Base-by-base conservation (phyloP, 306 rosid genomes). In the Cyamopsis tetragonoloba region DNA sequence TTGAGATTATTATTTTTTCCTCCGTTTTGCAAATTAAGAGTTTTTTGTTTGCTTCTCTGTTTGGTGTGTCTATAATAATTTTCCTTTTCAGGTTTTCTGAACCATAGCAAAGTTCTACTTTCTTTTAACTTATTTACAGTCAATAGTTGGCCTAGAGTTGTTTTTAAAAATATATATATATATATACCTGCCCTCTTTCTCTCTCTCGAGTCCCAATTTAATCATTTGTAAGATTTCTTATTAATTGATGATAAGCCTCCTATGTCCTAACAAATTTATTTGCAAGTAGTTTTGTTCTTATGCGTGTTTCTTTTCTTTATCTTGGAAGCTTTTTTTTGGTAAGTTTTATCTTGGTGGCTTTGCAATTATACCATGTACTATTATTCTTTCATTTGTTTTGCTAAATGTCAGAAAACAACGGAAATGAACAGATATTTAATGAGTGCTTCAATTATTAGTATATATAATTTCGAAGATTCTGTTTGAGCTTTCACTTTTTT, bases 401-500 rank as follows among this genome's bases (percentile, higher is more conserved):
- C 22, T 38, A 6, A 28, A 22, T 56, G 47, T 66, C 42, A 42
- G 13, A 56, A 65, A 24, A 51, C 62, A 59, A 41, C 64, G 19
- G 9, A 68, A 70, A 18, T 43, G 26, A 38, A 9, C 42, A 34
- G 32, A 4, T 37, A 50, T 66, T 9, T 2, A 17, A 50, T 27
- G 50, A 11, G 20, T 64, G 20, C 38, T 20, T 18, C n/a, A n/a
- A n/a, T n/a, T n/a, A n/a, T 30, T 43, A 26, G 7, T 23, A 62
- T 34, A 28, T 41, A 60, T 60, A 15, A 66, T 42, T 59, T 50
- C 26, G 67, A 66, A 78, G 50, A 72, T 72, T 78, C 71, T 49
- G 30, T 42, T 34, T 4, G n/a, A n/a, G 26, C 18, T 34, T 38
- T 39, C 14, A 14, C 38, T 39, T 56, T 19, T 2, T 11, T 31